Percentiles rank a stretch among this genome's conserved stretches.
These are phyloP conservation scores for Gentiana macrophylla DNA, from an alignment of 257 asterid species.

Conservation along the genomic window DNA sequence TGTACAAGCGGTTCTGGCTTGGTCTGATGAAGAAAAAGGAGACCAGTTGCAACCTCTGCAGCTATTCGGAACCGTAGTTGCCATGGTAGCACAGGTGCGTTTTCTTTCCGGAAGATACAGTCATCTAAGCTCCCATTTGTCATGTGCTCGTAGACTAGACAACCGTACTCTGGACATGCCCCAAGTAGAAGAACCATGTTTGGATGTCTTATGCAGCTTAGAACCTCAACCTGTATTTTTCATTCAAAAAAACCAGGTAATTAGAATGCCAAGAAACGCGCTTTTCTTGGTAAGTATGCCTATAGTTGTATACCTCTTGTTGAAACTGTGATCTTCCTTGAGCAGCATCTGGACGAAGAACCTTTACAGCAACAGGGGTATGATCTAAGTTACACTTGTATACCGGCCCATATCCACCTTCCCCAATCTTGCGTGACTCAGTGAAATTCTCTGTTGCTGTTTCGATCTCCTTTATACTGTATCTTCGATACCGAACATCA, in stretches of 20 bases:
- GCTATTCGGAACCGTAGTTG: slow-evolving; percentile 75
- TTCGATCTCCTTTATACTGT: slow-evolving; percentile 77
- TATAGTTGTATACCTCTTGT: slow-evolving; percentile 54
- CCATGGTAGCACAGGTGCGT: slow-evolving; percentile 73
- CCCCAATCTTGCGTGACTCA: slow-evolving; percentile 61
- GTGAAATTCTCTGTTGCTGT: slow-evolving; percentile 66
- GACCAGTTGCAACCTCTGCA: slow-evolving; percentile 84
- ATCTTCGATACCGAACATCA: slow-evolving; percentile 66
- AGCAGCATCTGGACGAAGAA: slow-evolving; percentile 93
- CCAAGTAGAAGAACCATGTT: slow-evolving; percentile 98
- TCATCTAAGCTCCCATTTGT: slow-evolving; percentile 91
- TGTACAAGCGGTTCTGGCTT: slow-evolving; percentile 95
- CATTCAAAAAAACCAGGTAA: neutral
- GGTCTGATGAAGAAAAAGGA: slow-evolving; percentile 84
- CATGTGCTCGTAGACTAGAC: slow-evolving; percentile 88
- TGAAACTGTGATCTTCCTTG: slow-evolving; percentile 93
- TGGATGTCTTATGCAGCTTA: slow-evolving; percentile 85
- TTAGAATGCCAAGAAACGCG: neutral
- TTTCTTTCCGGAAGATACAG: slow-evolving; percentile 51
- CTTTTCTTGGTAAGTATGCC: neutral
- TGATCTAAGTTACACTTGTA: slow-evolving; percentile 68
- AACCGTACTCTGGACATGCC: slow-evolving; percentile 96
- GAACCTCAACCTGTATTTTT: slow-evolving; percentile 68
- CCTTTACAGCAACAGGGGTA: slow-evolving; percentile 79
- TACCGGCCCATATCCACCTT: slow-evolving; percentile 96